A percentile compares a stretch with the other conserved stretches of the same genome.
Conservation (phyloP, 257 asterid genomes). For the Forsythia suspensa region DNA sequence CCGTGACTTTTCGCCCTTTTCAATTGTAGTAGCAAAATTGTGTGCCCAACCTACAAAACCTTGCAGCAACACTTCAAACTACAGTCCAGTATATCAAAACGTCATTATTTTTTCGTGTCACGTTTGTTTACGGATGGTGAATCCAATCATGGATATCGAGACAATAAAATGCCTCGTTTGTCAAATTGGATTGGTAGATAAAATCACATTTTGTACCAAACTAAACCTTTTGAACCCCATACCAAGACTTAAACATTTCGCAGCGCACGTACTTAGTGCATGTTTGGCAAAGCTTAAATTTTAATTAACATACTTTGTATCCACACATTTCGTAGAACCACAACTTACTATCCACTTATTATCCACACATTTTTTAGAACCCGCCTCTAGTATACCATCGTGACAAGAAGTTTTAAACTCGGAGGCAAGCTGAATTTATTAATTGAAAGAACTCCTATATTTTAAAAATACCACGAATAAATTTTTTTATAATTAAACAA, state of each 20-base stretch:
- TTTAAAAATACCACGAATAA: not conserved
- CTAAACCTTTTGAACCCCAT: not conserved
- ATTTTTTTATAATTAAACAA: not conserved
- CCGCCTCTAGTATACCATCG: not conserved
- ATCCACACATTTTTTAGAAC: too few species aligned
- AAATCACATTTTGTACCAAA: not conserved
- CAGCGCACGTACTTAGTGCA: not conserved
- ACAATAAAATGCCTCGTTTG: not conserved
- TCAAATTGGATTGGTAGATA: not conserved
- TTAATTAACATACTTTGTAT: too few species aligned
- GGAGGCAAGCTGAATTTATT: not conserved
- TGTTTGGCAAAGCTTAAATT: too few species aligned
- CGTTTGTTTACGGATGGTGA: not conserved
- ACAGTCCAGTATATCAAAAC: not conserved
- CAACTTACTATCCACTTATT: too few species aligned
- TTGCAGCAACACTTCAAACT: not conserved
- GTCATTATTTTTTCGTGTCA: not conserved
- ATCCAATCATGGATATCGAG: not conserved
- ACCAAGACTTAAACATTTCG: not conserved
- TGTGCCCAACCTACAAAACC: not conserved
- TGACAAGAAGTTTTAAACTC: not conserved
- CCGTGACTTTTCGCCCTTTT: too few species aligned
- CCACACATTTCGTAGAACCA: too few species aligned
- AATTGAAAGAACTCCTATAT: not conserved
- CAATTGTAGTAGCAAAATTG: not conserved